Evolutionary conservation across 164 flowering plant genomes (phyloP), one percentile per base, ranked within the genome.

Genomic region (Platanus orientalis): DNA sequence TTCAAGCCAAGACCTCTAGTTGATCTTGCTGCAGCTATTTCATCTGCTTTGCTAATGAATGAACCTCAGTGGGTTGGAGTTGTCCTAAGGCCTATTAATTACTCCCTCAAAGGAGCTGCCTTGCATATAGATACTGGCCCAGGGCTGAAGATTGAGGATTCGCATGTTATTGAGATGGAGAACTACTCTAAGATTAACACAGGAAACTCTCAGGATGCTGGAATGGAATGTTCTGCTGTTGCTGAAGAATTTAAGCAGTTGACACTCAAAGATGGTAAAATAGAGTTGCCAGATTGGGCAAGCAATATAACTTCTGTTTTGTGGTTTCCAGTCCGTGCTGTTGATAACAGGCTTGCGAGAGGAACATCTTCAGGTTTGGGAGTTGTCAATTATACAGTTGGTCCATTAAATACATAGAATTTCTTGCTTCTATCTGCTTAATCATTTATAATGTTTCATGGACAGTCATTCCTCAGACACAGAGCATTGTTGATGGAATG

Each of bases 31-130:
- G 86, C 96, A 39, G 96, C 96, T 53, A 62, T 85, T 71, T 89
- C 97, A 68, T 91, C 97, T 69, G 89, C 96, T 67, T 80, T 94
- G 72, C 76, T 94, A 32, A 86, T 94, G 83, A 91, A 94, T 82
- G 99, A 86, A 73, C 70, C 84, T 66, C 99, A 94, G 77, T 94
- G 99, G 97, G 77, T 94, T 72, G 99, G 97, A 27, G 74, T 94
- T 58, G 76, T 88, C 66, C 80, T 84, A 47, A 78, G 64, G 60
- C 99, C 99, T 30, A 84, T 94, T 26, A 75, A 88, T 63, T 94
- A 94, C 76, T 84, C 99, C 55, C 84, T 94, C 20, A 86, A 85
- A 73, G 97, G 96, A 67, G 95, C 96, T 59, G 73, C 86, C 61
- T 75, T 94, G 78, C 84, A 84, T 59, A 80, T 91, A 75, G 97